Percentiles rank a stretch among this genome's conserved stretches.
phyloP scores from a whole-genome alignment of 192 early-diverging fungal species.

The Cetraspora pellucida region DNA sequence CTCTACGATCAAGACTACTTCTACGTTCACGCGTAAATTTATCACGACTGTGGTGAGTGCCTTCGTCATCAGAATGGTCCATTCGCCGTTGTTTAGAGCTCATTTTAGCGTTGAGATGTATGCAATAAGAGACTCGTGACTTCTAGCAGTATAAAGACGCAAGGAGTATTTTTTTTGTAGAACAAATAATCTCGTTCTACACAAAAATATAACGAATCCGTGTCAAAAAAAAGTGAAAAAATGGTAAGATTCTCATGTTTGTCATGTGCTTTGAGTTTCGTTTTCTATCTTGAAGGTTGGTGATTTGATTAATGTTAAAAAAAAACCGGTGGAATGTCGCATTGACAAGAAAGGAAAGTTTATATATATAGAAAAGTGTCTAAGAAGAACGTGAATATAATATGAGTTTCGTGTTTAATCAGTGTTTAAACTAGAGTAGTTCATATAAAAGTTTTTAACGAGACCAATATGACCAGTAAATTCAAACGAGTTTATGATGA shows the following conservation, averaged over 20 bases:
- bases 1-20: conserved; percentile 22
- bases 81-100: conserved; percentile 28
- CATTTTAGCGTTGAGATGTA: conserved; percentile 21
- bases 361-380: conserved; percentile 2
- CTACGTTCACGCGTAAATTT: conserved; percentile 29
- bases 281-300: conserved; percentile 14
- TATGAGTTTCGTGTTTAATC: not conserved
- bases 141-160: conserved; percentile 5
- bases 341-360: conserved; percentile 16
- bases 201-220: conserved; percentile 19
- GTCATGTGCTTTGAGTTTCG: not conserved
- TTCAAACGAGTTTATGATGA: not conserved
- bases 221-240: conserved; percentile 23
- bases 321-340: not conserved
- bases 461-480: not conserved
- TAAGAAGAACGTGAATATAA: not conserved
- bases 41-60: conserved; percentile 29
- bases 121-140: not conserved
- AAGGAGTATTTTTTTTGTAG: conserved; percentile 12
- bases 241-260: conserved; percentile 15
- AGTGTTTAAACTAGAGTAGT: conserved; percentile 18
- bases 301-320: not conserved
- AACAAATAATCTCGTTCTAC: conserved; percentile 10
- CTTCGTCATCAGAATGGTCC: conserved; percentile 34
- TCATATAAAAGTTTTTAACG: too few species aligned